Conservation (phyloP, 768 basidiomycete genomes). For the Candolleomyces efflorescens region DNA sequence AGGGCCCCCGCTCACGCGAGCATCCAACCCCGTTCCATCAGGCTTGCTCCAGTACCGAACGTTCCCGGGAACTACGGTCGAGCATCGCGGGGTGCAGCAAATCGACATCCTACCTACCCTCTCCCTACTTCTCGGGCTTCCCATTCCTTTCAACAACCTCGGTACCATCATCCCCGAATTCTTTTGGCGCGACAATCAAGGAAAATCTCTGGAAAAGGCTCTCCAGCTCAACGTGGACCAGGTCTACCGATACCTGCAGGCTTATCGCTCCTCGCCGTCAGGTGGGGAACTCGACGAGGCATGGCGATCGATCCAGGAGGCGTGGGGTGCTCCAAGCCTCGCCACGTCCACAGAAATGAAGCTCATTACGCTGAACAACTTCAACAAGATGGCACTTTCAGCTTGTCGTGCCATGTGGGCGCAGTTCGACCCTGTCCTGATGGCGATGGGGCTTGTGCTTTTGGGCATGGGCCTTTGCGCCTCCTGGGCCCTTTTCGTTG, state of each 20-base stretch:
- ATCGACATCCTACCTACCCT: conserved; percentile 91
- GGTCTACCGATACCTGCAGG: conserved; percentile 68
- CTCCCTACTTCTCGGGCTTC: conserved; percentile 84
- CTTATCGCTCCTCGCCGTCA: conserved; percentile 67
- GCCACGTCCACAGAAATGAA: conserved; percentile 29
- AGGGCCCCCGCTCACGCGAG: conserved; percentile 41
- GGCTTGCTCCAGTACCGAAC: conserved; percentile 48
- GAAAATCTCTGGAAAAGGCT: conserved; percentile 44
- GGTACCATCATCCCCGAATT: conserved; percentile 90
- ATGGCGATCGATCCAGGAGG: conserved; percentile 33
- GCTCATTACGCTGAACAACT: conserved; percentile 41
- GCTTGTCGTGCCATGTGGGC: conserved; percentile 91
- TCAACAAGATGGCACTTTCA: conserved; percentile 56
- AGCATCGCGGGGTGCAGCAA: conserved; percentile 75
- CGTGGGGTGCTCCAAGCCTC: conserved; percentile 34
- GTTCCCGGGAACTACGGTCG: conserved; percentile 54
- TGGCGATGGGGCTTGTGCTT: conserved; percentile 66
- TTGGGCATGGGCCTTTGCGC: conserved; percentile 54
- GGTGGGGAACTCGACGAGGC: conserved; percentile 70
- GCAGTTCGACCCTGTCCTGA: conserved; percentile 80
- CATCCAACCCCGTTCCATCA: conserved; percentile 35
- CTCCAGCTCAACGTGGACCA: conserved; percentile 71
- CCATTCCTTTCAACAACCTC: conserved; percentile 95
- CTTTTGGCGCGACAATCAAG: conserved; percentile 53
- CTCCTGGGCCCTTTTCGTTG: conserved; percentile 49